Base-by-base conservation (phyloP, 371 early-diverging fungal species). In the Mycotypha africana region DNA sequence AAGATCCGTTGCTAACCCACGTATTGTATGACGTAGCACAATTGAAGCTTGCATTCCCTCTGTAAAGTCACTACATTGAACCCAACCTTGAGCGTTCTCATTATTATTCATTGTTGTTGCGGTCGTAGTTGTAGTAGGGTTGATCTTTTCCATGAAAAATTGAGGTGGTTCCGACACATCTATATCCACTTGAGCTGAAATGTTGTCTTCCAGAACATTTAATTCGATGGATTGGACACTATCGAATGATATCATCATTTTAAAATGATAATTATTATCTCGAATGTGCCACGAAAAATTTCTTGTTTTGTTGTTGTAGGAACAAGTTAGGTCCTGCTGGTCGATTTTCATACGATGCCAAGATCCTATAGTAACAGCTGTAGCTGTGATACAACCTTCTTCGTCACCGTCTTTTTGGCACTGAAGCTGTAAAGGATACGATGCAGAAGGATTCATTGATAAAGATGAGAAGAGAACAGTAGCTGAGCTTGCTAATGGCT, bases 61-160 rank as follows among this genome's bases (percentile, higher is more conserved):
- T 6, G 88, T 89, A 49, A 88, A 89, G 60, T 89, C 90, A 36
- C 80, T 78, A 53, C 88, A 86, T 53, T 79, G 81, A 20, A 77
- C 70, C 85, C 86, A 88, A n/a, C n/a, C n/a, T 12, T 38, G 17
- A 8, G 22, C 22, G 15, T 39, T 33, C n/a, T 6, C 7, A 28
- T 28, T 28, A 28, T 28, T 28, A 28, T 28, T 28, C n/a, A n/a
- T n/a, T n/a, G n/a, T n/a, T n/a, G n/a, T n/a, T n/a, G n/a, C n/a
- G n/a, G n/a, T n/a, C n/a, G 26, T 15, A 16, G 34, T 41, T 1
- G 30, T 16, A 14, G 34, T 34, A n/a, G n/a, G n/a, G n/a, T n/a
- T n/a, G n/a, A n/a, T n/a, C 25, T 49, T 64, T 45, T 81, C 74
- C 81, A 85, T 81, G 62, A 67, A 85, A 62, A 82, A 83, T 24